These are phyloP conservation scores for Pistacia atlantica DNA, from an alignment of 345 rosid genomes.

Conservation along the genomic window DNA sequence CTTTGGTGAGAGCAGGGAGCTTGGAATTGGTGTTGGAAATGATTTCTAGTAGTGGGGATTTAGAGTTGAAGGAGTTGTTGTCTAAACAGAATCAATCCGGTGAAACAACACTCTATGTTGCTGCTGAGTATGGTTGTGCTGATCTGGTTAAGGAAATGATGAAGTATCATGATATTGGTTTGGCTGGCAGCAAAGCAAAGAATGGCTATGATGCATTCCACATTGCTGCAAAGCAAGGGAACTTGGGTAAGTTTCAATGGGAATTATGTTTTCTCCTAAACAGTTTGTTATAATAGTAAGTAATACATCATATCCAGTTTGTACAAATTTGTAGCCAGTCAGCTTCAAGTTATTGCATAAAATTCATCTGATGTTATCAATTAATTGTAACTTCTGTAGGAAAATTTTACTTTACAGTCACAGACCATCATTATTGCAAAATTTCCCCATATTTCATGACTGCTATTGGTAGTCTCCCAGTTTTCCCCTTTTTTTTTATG, in stretches of 20 bases:
- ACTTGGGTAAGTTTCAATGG: conserved; percentile 49
- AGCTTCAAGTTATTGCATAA: conserved; percentile 6
- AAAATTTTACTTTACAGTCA: background rate
- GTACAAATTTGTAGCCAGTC: background rate
- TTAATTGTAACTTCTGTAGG: background rate
- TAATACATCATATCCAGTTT: background rate
- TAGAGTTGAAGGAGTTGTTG: conserved; percentile 50
- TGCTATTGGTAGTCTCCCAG: background rate
- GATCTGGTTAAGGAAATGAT: conserved; percentile 70
- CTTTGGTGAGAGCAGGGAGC: conserved; percentile 66
- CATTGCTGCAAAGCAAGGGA: conserved; percentile 85
- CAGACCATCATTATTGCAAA: background rate
- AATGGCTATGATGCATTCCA: conserved; percentile 91
- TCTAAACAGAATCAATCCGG: conserved; percentile 81
- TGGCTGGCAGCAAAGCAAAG: conserved; percentile 71
- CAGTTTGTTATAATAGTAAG: background rate
- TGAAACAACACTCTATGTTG: conserved; percentile 83
- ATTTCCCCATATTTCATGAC: background rate
- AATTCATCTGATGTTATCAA: background rate
- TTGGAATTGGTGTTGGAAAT: conserved; percentile 50
- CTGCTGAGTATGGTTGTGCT: conserved; percentile 67
- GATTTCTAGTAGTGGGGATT: conserved; percentile 40
- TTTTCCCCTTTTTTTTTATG: background rate
- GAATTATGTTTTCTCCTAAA: background rate
- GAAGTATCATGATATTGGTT: conserved; percentile 49